Evolutionary conservation across 2,329 filamentous ascomycete species (phyloP), one percentile per base, ranked within the genome.

Genomic region (Aureobasidium sp.): DNA sequence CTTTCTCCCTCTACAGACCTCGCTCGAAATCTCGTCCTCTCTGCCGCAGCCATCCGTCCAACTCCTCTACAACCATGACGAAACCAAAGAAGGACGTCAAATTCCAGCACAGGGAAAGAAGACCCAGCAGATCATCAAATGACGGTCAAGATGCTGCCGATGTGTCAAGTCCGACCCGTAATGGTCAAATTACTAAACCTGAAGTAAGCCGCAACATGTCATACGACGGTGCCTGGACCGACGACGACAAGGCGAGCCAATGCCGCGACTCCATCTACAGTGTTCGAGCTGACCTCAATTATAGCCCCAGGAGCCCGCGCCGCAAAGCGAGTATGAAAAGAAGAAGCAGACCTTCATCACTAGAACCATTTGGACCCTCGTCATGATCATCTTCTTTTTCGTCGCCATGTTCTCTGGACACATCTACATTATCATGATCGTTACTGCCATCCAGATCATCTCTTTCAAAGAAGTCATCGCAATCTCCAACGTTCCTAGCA

Each of bases 401-500:
- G 79, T 81, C 54, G 83, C 88, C 59, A 86, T 98, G 71, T 94
- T 96, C 74, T 88, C 90, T 65, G 93, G 93, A 57, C 93, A 98
- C 73, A 90, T 98, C 69, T 98, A 97, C 76, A 87, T 98, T 68
- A 89, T 98, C 67, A 84, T 84, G 63, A 84, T 96, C 67, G 87
- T 96, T 62, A 97, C 93, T 24, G 87, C 86, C 44, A 79, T 98
- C 57, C 93, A 98, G 73, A 91, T 98, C 68, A 80, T 98, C 62
- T 96, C 88, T 54, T 98, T 97, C 81, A 97, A 96, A 76, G 93
- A 98, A 73, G 93, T 98, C 64, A 97, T 98, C 66, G 90, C 91
- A 59, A 97, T 98, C 64, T 87, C 91, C 62, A 95, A 91, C 68
- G 89, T 97, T 6, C 90, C 93, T 51, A 95, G 88, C 69, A 84